A percentile compares a stretch with the other conserved stretches of the same genome.
phyloP scores from a whole-genome alignment of 2,329 filamentous ascomycete genomes.

The Hypoxylon sp. region DNA sequence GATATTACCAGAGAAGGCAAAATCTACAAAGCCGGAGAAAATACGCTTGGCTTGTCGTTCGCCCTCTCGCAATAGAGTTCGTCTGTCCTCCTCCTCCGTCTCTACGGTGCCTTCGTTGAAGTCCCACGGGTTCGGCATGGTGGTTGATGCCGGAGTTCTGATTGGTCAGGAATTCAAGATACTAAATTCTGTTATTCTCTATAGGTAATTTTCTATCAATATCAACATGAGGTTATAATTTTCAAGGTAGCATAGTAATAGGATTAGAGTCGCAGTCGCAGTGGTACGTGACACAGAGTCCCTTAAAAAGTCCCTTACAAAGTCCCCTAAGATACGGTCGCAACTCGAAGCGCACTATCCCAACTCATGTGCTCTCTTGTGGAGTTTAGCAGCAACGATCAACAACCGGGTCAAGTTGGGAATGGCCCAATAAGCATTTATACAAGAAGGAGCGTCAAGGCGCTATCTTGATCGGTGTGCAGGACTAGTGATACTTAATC shows the following conservation, averaged over 20 bases:
- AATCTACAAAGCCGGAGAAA: conserved; percentile 74
- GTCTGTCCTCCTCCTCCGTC: conserved; percentile 47
- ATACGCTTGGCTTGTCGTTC: conserved; percentile 58
- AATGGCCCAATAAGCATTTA: conserved; percentile 7
- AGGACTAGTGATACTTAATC: background rate
- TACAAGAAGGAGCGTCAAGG: background rate
- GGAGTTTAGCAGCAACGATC: conserved; percentile 11
- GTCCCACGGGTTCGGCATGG: conserved; percentile 25
- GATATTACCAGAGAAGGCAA: conserved; percentile 78
- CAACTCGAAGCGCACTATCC: background rate
- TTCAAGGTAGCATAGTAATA: too few relatives aligned
- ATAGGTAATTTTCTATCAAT: conserved; percentile 2
- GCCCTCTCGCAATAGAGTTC: conserved; percentile 57
- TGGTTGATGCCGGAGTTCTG: too few relatives aligned
- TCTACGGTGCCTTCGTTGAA: conserved; percentile 16
- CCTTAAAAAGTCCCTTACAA: background rate
- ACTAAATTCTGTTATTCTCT: too few relatives aligned
- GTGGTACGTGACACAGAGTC: conserved; percentile 4
- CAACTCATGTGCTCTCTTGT: conserved; percentile 17
- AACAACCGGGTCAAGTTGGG: background rate
- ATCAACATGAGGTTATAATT: too few relatives aligned
- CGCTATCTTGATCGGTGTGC: conserved; percentile 1
- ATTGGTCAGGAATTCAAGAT: too few relatives aligned
- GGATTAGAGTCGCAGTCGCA: background rate
- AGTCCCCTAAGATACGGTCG: conserved; percentile 1